Conservation (phyloP, 2,329 filamentous ascomycete genomes). For the Paracoccidioides brasiliensis region DNA sequence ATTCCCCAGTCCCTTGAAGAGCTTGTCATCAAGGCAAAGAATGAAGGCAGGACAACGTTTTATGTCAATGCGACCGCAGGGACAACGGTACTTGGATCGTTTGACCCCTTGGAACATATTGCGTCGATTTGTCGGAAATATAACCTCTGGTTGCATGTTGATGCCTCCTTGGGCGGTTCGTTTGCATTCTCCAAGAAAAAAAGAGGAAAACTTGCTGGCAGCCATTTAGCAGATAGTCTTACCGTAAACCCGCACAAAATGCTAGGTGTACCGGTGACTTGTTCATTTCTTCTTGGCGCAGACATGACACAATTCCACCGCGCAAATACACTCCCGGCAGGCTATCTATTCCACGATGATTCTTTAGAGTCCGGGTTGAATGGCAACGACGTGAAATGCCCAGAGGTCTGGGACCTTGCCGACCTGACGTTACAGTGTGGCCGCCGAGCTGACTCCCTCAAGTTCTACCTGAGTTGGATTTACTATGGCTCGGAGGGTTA, state of each 20-base stretch:
- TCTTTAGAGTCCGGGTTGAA: conserved; percentile 27
- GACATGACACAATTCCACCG: conserved; percentile 66
- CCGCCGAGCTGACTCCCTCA: conserved; percentile 69
- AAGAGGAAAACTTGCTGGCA: conserved; percentile 52
- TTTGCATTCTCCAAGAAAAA: conserved; percentile 63
- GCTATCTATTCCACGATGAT: conserved; percentile 64
- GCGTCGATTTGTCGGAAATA: conserved; percentile 56
- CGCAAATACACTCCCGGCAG: conserved; percentile 76
- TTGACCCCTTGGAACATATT: conserved; percentile 64
- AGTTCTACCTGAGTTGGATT: conserved; percentile 76
- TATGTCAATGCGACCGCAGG: conserved; percentile 95
- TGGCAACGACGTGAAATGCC: conserved; percentile 9
- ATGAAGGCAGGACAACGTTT: conserved; percentile 64
- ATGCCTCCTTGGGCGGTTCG: conserved; percentile 80
- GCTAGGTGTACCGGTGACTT: conserved; percentile 82
- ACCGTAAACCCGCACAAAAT: conserved; percentile 96
- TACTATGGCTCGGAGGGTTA: conserved; percentile 76
- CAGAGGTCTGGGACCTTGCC: conserved; percentile 73
- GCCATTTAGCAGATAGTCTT: conserved; percentile 63
- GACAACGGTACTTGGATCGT: conserved; percentile 84
- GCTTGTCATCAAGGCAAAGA: conserved; percentile 48
- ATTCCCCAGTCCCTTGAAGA: conserved; percentile 50
- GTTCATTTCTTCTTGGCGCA: conserved; percentile 69
- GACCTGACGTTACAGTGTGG: conserved; percentile 92
- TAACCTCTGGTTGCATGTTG: conserved; percentile 82